Conservation (phyloP, 2,329 filamentous ascomycete genomes). For the Metarhizium sp. region DNA sequence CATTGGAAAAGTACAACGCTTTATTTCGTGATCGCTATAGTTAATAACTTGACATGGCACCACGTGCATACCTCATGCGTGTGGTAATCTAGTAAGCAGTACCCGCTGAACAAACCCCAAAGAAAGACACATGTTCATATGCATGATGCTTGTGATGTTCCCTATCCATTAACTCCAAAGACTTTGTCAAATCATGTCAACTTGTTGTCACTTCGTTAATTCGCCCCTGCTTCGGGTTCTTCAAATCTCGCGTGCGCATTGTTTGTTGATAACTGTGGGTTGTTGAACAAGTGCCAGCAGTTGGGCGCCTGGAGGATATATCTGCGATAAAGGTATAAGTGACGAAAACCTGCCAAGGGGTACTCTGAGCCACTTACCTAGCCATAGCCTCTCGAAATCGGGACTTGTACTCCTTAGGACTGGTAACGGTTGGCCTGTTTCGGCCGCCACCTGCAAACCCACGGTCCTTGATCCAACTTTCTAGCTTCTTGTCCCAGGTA, state of each 20-base stretch:
- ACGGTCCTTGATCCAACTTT: constrained; percentile 98
- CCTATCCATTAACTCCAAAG: background rate
- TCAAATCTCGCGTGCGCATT: constrained; percentile 29
- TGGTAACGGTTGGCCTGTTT: constrained; percentile 88
- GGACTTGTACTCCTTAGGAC: constrained; percentile 94
- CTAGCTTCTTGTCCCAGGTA: constrained; percentile 99
- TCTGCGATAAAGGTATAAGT: constrained; percentile 19
- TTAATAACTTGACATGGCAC: background rate
- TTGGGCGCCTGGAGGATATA: constrained; percentile 69
- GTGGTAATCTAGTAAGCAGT: background rate
- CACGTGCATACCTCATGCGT: background rate
- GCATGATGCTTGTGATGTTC: background rate
- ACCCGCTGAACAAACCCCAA: background rate
- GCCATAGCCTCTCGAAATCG: constrained; percentile 96
- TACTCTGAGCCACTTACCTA: constrained; percentile 45
- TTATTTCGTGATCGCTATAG: background rate
- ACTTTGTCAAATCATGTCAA: background rate
- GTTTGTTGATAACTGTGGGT: constrained; percentile 27
- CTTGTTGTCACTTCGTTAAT: background rate
- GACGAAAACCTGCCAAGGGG: background rate
- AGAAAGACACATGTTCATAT: background rate
- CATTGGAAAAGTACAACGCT: background rate
- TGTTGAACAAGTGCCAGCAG: constrained; percentile 63
- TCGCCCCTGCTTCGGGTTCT: constrained; percentile 19
- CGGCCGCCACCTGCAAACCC: constrained; percentile 69